phyloP scores from a whole-genome alignment of 352 stramenopile species.

The Phytophthora aleatoria region DNA sequence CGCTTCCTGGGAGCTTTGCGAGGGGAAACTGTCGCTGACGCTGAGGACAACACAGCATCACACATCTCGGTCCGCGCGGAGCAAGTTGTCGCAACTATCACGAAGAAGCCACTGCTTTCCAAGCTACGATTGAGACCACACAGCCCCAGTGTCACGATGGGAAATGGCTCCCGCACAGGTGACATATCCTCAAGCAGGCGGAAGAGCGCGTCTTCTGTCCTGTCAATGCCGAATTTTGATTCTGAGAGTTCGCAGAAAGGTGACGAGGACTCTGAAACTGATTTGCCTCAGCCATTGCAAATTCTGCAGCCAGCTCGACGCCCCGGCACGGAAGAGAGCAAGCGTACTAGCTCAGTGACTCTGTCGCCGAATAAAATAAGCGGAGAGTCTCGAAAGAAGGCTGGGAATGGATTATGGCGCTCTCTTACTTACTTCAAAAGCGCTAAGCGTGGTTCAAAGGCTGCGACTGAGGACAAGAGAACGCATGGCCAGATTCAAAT shows the following conservation, averaged over 20 bases:
- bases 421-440: slow-evolving; percentile 45
- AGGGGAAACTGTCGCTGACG: slow-evolving; percentile 1
- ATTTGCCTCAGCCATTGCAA: slow-evolving; percentile 13
- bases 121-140: slow-evolving; percentile 63
- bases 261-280: background rate
- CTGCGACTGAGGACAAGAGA: slow-evolving; percentile 24
- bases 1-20: slow-evolving; percentile 24
- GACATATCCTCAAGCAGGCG: slow-evolving; percentile 1
- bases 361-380: slow-evolving; percentile 13
- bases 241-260: slow-evolving; percentile 1
- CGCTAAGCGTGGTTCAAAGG: slow-evolving; percentile 38
- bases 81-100: slow-evolving; percentile 18
- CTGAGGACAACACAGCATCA: background rate
- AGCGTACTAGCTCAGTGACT: slow-evolving; percentile 8
- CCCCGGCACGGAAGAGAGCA: slow-evolving; percentile 15
- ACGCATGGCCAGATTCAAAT: slow-evolving; percentile 17
- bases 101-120: slow-evolving; percentile 51
- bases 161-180: background rate
- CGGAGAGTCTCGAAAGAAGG: slow-evolving; percentile 28
- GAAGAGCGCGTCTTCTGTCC: slow-evolving; percentile 14
- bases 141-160: slow-evolving; percentile 36
- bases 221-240: slow-evolving; percentile 12
- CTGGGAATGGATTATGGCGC: slow-evolving; percentile 38
- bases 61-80: slow-evolving; percentile 2
- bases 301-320: slow-evolving; percentile 15